These are phyloP conservation scores for Cercospora janseana DNA, from an alignment of 2,329 filamentous ascomycete genomes.

Conservation along the genomic window DNA sequence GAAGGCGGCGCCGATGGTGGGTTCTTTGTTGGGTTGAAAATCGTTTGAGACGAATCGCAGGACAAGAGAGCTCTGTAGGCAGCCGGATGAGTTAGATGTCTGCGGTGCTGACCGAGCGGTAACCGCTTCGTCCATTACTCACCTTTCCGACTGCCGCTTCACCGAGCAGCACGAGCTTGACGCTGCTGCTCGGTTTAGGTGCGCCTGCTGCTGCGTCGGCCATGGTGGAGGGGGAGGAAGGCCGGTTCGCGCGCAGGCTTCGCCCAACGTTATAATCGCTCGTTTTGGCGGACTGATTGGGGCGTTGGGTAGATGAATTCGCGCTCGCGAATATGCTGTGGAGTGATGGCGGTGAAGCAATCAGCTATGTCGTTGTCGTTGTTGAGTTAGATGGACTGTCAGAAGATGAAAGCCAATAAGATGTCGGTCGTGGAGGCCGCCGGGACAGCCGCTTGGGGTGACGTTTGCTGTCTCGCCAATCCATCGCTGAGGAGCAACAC, in stretches of 20 bases:
- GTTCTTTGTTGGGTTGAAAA: constrained; percentile 99
- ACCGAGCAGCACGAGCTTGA: constrained; percentile 96
- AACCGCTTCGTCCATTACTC: constrained; percentile 37
- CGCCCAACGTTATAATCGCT: constrained; percentile 33
- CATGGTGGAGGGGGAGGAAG: constrained; percentile 19
- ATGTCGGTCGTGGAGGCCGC: too few relatives aligned
- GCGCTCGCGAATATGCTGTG: neutral
- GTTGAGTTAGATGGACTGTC: neutral
- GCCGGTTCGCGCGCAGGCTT: constrained; percentile 32
- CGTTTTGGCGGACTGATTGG: constrained; percentile 24
- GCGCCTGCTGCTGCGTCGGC: constrained; percentile 38
- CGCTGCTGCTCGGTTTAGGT: constrained; percentile 97
- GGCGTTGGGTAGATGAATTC: neutral
- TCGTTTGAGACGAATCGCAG: constrained; percentile 99
- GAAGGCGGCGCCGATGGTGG: constrained; percentile 97
- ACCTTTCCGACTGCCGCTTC: constrained; percentile 99
- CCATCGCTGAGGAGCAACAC: too few relatives aligned
- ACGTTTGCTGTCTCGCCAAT: neutral
- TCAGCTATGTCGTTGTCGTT: neutral
- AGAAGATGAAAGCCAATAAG: neutral
- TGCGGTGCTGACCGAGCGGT: neutral
- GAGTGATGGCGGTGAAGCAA: neutral
- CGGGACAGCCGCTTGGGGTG: too few relatives aligned
- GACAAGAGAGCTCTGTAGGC: constrained; percentile 81
- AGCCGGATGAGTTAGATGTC: constrained; percentile 15